Conservation (phyloP, 2,329 filamentous ascomycete genomes). For the Hymenoscyphus albidus region DNA sequence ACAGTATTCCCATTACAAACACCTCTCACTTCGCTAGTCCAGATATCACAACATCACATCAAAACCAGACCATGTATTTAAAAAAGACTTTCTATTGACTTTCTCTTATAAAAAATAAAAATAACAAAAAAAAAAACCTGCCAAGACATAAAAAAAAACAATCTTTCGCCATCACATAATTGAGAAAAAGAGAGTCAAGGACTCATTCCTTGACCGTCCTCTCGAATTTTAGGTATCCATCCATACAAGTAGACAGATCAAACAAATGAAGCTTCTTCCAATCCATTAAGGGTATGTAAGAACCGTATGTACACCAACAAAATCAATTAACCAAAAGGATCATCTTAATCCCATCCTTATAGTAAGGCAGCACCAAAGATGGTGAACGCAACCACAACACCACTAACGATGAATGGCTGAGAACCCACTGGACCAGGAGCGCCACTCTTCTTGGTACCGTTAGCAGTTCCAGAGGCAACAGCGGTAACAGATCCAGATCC, state of each 20-base stretch:
- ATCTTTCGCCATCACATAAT: neutral
- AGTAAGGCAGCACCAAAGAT: constrained; percentile 12
- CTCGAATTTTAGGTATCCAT: neutral
- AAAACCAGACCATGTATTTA: no score
- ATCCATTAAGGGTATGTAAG: constrained; percentile 3
- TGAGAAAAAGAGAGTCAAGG: neutral
- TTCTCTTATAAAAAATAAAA: neutral
- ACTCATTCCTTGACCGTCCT: constrained; percentile 6
- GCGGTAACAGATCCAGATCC: constrained; percentile 18
- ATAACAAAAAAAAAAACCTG: neutral
- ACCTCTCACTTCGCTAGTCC: no score
- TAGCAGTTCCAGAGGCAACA: neutral
- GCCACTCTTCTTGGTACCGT: constrained; percentile 10
- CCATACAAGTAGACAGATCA: neutral
- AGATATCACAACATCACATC: no score
- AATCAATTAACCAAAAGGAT: neutral
- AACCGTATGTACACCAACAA: constrained; percentile 13
- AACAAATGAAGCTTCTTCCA: neutral
- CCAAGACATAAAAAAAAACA: neutral
- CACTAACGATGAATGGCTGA: constrained; percentile 9
- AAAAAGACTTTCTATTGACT: no score
- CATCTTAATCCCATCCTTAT: constrained; percentile 5
- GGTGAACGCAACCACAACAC: constrained; percentile 9
- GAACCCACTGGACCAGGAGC: constrained; percentile 6
- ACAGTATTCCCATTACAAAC: no score